phyloP scores from a whole-genome alignment of 257 asterid species.

The Capsicum rhomboideum region DNA sequence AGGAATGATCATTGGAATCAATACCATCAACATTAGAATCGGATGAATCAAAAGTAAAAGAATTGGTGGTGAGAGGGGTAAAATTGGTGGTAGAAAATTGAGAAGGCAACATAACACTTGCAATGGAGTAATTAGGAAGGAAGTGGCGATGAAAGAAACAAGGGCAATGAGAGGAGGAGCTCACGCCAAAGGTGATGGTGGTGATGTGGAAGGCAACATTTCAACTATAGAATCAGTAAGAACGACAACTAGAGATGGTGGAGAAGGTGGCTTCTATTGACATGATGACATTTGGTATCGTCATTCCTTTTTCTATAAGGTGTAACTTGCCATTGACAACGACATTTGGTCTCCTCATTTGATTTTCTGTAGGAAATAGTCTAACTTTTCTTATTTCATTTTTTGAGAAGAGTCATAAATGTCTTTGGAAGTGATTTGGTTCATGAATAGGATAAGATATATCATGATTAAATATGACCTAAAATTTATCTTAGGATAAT shows the following conservation, averaged over 20 bases:
- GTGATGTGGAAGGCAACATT: conserved; percentile 30
- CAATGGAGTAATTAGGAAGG: conserved; percentile 33
- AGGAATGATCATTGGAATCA: no score
- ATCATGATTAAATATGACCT: no score
- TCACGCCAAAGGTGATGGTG: conserved; percentile 8
- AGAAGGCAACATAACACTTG: conserved; percentile 10
- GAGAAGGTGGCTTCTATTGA: not conserved
- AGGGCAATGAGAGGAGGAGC: conserved; percentile 44
- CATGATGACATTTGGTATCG: not conserved
- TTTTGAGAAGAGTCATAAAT: no score
- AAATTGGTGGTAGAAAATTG: conserved; percentile 1
- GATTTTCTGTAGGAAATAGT: not conserved
- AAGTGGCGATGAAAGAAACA: conserved; percentile 40
- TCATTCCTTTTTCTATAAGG: no score
- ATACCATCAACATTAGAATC: no score
- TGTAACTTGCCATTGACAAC: no score
- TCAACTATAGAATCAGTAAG: conserved; percentile 21
- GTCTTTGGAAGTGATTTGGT: no score
- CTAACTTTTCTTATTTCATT: not conserved
- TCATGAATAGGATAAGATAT: no score
- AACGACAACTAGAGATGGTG: not conserved
- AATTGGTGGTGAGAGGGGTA: conserved; percentile 5
- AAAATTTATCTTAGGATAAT: no score
- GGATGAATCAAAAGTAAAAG: not conserved
- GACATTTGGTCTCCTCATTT: no score